Evolutionary conservation across 495 filamentous ascomycete genomes (phyloP).

Genomic region (Trichocladium uniseriatum): DNA sequence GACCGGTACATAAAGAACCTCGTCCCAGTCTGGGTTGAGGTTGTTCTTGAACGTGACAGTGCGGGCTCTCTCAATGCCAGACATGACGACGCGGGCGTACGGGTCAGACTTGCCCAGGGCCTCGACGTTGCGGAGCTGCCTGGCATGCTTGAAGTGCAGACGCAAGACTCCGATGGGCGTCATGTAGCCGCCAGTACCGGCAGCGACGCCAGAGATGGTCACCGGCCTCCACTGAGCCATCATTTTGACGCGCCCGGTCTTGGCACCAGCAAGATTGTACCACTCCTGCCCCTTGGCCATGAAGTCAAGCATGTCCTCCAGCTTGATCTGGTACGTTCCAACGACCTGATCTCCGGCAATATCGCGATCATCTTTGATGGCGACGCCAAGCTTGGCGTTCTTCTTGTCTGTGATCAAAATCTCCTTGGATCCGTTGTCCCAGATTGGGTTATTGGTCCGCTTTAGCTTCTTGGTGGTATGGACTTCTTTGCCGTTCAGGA

Average conservation of each 20-base stretch:
- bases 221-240: slow-evolving; percentile 92
- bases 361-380: slow-evolving; percentile 91
- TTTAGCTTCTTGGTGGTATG: slow-evolving; percentile 81
- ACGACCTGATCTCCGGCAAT: slow-evolving; percentile 72
- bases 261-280: slow-evolving; percentile 79
- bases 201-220: slow-evolving; percentile 59
- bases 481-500: slow-evolving; percentile 84
- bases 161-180: slow-evolving; percentile 92
- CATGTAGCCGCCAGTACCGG: slow-evolving; percentile 78
- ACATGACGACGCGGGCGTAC: slow-evolving; percentile 79
- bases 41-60: slow-evolving; percentile 96
- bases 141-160: slow-evolving; percentile 79
- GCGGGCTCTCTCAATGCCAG: slow-evolving; percentile 77
- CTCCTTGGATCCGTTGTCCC: slow-evolving; percentile 82
- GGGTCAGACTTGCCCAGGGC: slow-evolving; percentile 95
- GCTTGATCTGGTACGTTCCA: slow-evolving; percentile 86
- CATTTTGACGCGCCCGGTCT: slow-evolving; percentile 81
- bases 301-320: slow-evolving; percentile 84
- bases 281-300: slow-evolving; percentile 91
- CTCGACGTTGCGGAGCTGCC: slow-evolving; percentile 81
- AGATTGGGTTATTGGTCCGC: slow-evolving; percentile 93
- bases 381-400: slow-evolving; percentile 75
- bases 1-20: slow-evolving; percentile 88
- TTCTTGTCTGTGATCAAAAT: slow-evolving; percentile 89
- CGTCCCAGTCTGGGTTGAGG: slow-evolving; percentile 91